Evolutionary conservation across 2,329 filamentous ascomycete species (phyloP).

Genomic region (Immersiporthe knoxdaviesiana): DNA sequence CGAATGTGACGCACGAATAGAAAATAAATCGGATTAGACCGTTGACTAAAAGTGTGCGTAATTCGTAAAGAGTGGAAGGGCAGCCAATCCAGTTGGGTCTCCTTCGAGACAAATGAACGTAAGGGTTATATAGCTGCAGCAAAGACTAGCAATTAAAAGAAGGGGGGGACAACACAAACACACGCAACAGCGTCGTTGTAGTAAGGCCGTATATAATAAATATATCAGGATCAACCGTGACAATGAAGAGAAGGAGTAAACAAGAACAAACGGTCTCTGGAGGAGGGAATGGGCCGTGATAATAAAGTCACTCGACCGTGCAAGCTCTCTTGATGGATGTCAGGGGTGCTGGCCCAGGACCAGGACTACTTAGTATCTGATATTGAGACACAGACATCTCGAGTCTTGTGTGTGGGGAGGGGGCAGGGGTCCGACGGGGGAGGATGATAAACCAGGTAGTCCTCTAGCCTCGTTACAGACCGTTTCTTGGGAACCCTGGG

Average conservation of each 20-base stretch:
- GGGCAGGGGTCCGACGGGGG: conserved; percentile 37
- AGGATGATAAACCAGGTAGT: conserved; percentile 38
- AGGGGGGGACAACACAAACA: conserved; percentile 34
- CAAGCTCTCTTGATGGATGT: conserved; percentile 24
- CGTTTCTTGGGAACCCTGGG: conserved; percentile 29
- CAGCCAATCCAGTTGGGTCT: conserved; percentile 60
- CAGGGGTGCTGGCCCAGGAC: conserved; percentile 30
- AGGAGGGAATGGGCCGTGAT: conserved; percentile 34
- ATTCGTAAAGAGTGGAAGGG: conserved; percentile 57
- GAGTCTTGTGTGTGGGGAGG: conserved; percentile 39
- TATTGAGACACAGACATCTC: conserved; percentile 40
- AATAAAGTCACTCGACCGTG: conserved; percentile 25
- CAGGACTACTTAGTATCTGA: conserved; percentile 38
- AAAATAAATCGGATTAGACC: conserved; percentile 43
- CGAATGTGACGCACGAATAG: conserved; percentile 33
- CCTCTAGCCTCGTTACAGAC: conserved; percentile 48
- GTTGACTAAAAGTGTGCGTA: conserved; percentile 39
- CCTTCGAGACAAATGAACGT: conserved; percentile 44
- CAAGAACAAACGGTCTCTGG: conserved; percentile 33
- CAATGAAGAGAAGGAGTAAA: conserved; percentile 35
- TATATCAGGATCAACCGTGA: conserved; percentile 32
- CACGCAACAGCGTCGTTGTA: conserved; percentile 36
- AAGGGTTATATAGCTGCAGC: conserved; percentile 45
- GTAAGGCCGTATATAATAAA: conserved; percentile 20
- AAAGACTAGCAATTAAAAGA: conserved; percentile 38